Evolutionary conservation across 176 grass and related monocot genomes (phyloP).

Genomic region (Microstegium vimineum): DNA sequence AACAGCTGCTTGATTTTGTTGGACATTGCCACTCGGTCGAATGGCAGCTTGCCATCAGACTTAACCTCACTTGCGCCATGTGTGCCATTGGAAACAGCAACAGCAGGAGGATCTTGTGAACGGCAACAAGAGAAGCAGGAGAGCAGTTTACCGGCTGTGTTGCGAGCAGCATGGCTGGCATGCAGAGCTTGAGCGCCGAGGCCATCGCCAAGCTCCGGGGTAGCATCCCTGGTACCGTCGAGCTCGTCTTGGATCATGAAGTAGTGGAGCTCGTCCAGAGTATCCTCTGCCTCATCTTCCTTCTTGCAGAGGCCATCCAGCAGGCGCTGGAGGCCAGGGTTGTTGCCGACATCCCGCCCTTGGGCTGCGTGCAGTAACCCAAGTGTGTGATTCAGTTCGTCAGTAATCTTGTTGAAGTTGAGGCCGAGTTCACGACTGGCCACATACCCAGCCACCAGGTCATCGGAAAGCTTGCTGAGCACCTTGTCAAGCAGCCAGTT

Average conservation of each 20-base stretch:
- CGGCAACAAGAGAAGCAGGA: constrained; percentile 1
- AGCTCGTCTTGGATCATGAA: too few relatives aligned
- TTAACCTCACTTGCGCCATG: not conserved
- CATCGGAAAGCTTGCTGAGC: not conserved
- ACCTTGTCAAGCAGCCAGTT: constrained; percentile 2
- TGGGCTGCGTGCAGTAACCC: not conserved
- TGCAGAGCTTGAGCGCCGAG: not conserved
- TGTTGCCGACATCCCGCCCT: not conserved
- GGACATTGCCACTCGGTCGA: too few relatives aligned
- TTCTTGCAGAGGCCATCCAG: not conserved
- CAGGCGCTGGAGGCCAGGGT: not conserved
- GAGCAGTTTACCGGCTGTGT: not conserved
- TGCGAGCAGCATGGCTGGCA: not conserved
- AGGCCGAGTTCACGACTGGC: not conserved
- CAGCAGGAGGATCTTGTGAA: not conserved
- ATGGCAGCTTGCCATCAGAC: too few relatives aligned
- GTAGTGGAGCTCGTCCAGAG: too few relatives aligned
- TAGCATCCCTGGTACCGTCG: too few relatives aligned
- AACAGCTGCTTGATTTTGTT: too few relatives aligned
- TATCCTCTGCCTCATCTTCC: too few relatives aligned
- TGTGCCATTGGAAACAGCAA: not conserved
- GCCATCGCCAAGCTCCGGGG: not conserved
- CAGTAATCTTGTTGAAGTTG: not conserved
- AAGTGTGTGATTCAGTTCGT: not conserved
- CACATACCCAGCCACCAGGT: not conserved